Conservation (phyloP, 2,329 filamentous ascomycete species). For the Waltergamsia citrina region DNA sequence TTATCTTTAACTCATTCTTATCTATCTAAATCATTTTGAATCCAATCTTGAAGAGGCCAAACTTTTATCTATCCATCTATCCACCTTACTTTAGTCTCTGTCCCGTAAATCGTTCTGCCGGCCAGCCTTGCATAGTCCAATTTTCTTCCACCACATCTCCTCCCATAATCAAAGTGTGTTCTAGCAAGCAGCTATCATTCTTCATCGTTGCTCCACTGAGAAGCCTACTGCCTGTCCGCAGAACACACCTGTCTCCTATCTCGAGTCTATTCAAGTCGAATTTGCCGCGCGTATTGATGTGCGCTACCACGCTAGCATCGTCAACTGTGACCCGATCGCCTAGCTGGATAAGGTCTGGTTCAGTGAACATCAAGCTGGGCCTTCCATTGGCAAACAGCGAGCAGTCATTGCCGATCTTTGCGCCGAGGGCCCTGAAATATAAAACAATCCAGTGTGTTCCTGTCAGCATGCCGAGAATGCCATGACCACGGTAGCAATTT, state of each 20-base stretch:
- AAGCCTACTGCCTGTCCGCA: slow-evolving; percentile 40
- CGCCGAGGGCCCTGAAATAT: slow-evolving; percentile 45
- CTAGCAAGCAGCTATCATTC: slow-evolving; percentile 40
- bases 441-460: slow-evolving; percentile 40
- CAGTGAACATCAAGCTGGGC: slow-evolving; percentile 44
- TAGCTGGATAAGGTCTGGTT: slow-evolving; percentile 44
- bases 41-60: too few relatives aligned
- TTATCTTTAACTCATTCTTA: too few relatives aligned
- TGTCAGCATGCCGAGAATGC: slow-evolving; percentile 41
- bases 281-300: slow-evolving; percentile 47
- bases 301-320: slow-evolving; percentile 44
- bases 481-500: slow-evolving; percentile 37
- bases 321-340: slow-evolving; percentile 44
- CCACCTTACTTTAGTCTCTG: background rate
- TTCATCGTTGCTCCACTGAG: slow-evolving; percentile 44
- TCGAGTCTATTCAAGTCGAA: slow-evolving; percentile 42
- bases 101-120: slow-evolving; percentile 16
- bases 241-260: slow-evolving; percentile 40
- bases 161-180: slow-evolving; percentile 48
- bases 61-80: too few relatives aligned
- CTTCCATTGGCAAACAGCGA: slow-evolving; percentile 43
- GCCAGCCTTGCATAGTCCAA: slow-evolving; percentile 45
- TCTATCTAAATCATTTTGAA: too few relatives aligned
- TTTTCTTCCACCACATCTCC: slow-evolving; percentile 43
- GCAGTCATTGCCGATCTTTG: slow-evolving; percentile 43